Evolutionary conservation across 495 filamentous ascomycete species (phyloP), one percentile per base, ranked within the genome.

Genomic region (Tetracladium setigerum): DNA sequence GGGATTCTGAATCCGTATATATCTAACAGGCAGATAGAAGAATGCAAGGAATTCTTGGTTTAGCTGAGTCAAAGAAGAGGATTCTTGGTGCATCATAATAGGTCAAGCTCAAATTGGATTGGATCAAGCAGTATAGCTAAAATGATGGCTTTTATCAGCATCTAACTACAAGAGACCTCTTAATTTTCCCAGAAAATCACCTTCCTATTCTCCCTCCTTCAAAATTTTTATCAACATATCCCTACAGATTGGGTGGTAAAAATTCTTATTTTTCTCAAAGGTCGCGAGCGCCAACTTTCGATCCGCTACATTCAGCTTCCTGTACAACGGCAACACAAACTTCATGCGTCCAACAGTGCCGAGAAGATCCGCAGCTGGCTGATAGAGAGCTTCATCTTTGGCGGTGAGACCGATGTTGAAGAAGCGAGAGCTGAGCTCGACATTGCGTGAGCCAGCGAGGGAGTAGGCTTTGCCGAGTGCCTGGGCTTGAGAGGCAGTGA

Each of bases 161-260:
- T n/a, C n/a, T 27, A 27, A 27, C 22, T 27, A 7, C 7, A 7
- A 27, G 3, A 27, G 22, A 27, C 7, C 3, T 7, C 22, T 3
- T 7, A 27, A 27, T 27, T 7, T 3, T 27, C 22, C 22, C 7
- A 3, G 3, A 27, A 27, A 27, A 3, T 27, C 22, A 27, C 22
- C 7, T 27, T 27, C 7, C 22, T 27, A 27, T 27, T 27, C 22
- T 40, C 11, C 41, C 24, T 18, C 37, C 27, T 53, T 41, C 50
- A 95, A 67, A 64, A 95, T 86, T 69, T 95, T 95, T 68, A 86
- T 84, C 18, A 92, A 77, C 73, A 84, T 77, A 14, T 69, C 77
- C 45, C 83, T 76, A 59, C 91, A 95, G 52, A 96, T 98, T 11
- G 92, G 92, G 63, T 96, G 91, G 61, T 98, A 98, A 57, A 96